These are phyloP conservation scores for Agapanthus africanus DNA, from an alignment of 106 monocot genomes.

Conservation along the genomic window DNA sequence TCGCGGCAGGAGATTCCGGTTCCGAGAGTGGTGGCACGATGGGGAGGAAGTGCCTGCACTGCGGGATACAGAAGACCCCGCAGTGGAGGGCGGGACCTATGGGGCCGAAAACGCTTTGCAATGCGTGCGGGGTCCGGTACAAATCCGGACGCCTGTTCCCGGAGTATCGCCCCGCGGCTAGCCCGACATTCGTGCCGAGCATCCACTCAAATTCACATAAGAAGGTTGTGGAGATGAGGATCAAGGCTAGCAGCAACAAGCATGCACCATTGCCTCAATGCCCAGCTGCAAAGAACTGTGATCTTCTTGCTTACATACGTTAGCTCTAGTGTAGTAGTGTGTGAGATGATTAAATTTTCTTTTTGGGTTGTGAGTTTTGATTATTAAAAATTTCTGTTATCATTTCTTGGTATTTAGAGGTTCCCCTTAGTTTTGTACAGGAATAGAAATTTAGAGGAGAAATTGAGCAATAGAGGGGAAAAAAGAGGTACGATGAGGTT, in stretches of 20 bases:
- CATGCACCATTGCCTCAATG: constrained; percentile 2
- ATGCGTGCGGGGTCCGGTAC: constrained; percentile 42
- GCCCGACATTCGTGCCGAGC: constrained; percentile 68
- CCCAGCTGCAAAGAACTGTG: constrained; percentile 34
- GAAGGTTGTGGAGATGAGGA: constrained; percentile 92
- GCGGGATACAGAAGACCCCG: constrained; percentile 48
- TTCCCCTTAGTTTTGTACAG: constrained; percentile 30
- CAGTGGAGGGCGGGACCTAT: constrained; percentile 61
- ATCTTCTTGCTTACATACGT: constrained; percentile 56
- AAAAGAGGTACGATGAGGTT: not conserved
- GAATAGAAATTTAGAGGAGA: constrained; percentile 7
- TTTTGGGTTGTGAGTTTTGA: not conserved
- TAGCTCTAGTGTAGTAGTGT: constrained; percentile 8
- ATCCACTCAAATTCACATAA: constrained; percentile 89
- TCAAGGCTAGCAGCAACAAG: constrained; percentile 19
- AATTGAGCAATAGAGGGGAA: not conserved
- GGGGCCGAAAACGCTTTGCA: constrained; percentile 61
- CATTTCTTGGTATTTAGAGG: not conserved
- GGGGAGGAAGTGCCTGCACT: constrained; percentile 28
- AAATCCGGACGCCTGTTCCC: constrained; percentile 48
- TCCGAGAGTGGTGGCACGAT: not conserved
- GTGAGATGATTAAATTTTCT: not conserved
- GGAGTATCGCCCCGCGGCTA: constrained; percentile 79
- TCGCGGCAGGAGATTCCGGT: not conserved
- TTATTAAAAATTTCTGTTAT: not conserved